phyloP scores from a whole-genome alignment of 805 yeast species.

The Helenozyma baotianmanensis region DNA sequence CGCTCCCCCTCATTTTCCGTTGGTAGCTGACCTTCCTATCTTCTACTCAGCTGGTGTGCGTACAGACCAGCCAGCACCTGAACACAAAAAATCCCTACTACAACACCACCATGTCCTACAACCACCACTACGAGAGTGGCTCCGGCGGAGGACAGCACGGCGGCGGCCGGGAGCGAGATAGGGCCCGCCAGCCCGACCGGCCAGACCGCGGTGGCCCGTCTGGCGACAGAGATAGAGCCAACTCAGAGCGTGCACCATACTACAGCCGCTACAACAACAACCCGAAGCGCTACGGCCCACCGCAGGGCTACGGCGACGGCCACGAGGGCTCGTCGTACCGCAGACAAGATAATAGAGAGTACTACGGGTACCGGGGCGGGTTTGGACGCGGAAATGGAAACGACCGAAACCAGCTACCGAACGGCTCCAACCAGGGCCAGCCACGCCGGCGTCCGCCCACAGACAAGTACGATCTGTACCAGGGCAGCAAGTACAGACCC shows the following conservation, averaged over 20 bases:
- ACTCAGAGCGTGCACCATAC: background rate
- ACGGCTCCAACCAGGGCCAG: background rate
- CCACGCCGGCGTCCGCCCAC: constrained; percentile 3
- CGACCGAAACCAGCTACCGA: constrained; percentile 1
- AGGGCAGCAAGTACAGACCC: constrained; percentile 14
- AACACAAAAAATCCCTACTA: no score
- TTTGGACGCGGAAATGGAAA: constrained; percentile 1
- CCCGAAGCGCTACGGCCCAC: constrained; percentile 5
- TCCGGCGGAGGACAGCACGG: no score
- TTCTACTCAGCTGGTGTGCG: no score
- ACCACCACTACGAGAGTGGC: no score
- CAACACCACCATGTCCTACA: no score
- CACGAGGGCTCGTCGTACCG: constrained; percentile 1
- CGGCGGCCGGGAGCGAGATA: no score
- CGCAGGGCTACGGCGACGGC: background rate
- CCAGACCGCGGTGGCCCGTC: no score
- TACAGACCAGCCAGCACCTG: no score
- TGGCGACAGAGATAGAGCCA: no score
- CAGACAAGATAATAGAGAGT: constrained; percentile 1
- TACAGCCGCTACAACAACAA: constrained; percentile 4
- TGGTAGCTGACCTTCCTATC: no score
- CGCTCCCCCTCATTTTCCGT: no score
- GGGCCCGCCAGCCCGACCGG: no score
- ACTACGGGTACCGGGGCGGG: constrained; percentile 10
- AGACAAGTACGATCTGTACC: constrained; percentile 9